Base-by-base conservation (phyloP, 495 filamentous ascomycete species). In the Podospora pseudocomata region DNA sequence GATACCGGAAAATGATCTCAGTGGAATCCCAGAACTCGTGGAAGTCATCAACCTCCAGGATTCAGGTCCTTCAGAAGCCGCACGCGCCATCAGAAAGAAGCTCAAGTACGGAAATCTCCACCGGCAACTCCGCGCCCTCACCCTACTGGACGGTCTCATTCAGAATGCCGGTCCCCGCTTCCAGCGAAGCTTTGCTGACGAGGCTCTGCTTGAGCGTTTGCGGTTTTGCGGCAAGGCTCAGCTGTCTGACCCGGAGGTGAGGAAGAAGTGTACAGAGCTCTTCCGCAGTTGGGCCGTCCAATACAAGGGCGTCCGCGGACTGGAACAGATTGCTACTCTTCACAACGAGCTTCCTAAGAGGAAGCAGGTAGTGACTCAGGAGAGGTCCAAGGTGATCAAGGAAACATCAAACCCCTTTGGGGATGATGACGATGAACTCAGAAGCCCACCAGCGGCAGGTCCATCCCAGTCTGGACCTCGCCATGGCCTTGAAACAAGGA, bases 21-120 rank as follows among this genome's bases (percentile, higher is more conserved):
- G 92, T 70, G 96, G 96, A 16, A 92, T 99, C 64, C 90, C 93
- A 57, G 94, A 98, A 74, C 86, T 99, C 27, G 89, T 98, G 69
- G 96, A 99, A 79, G 92, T 93, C 61, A 89, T 99, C 70, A 90
- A 91, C 68, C 88, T 99, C 63, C 96, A 98, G 79, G 86, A 86
- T 60, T 90, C 90, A 20, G 96, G 96, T 2, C 94, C 96, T 1
- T 87, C 87, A 6, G 96, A 99, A 81, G 93, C 93, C 63, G 91
- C 93, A 69, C 87, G 96, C 76, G 94, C 96, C 23, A 86, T 98
- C 72, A 87, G 96, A 60, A 99, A 98, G 88, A 98, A 99, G 83
- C 86, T 99, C 86, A 98, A 98, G 79, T 99, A 99, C 77, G 96
- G 96, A 65, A 97, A 87, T 70, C 81, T 94, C 20, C 94, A 98